Conservation (phyloP, 2,329 filamentous ascomycete genomes). For the Fusarium sp. region DNA sequence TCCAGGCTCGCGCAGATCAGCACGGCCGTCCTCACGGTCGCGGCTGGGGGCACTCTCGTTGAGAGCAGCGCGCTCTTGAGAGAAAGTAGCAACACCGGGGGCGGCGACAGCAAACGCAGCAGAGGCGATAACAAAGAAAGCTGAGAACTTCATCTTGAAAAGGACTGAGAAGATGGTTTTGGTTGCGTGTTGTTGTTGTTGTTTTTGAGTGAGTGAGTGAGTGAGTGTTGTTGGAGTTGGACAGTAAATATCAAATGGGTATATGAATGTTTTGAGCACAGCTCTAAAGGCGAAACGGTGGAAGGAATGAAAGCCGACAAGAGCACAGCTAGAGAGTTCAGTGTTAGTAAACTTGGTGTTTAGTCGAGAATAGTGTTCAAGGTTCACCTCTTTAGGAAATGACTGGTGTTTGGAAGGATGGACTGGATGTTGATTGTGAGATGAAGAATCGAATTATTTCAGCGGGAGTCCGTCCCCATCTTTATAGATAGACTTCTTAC, state of each 20-base stretch:
- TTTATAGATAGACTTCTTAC: conserved; percentile 10
- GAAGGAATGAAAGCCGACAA: conserved; percentile 31
- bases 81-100: conserved; percentile 50
- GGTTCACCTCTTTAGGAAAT: conserved; percentile 34
- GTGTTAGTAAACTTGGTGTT: neutral
- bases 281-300: conserved; percentile 22
- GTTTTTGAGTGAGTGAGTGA: neutral
- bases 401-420: conserved; percentile 26
- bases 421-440: conserved; percentile 5
- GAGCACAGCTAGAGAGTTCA: conserved; percentile 28
- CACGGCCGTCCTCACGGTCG: conserved; percentile 1
- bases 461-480: neutral
- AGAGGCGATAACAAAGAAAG: conserved; percentile 56
- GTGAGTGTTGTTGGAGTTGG: conserved; percentile 7
- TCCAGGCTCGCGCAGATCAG: neutral
- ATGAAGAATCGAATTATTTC: neutral
- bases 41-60: conserved; percentile 16
- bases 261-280: conserved; percentile 34
- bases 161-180: neutral
- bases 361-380: neutral
- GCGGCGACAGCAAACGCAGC: conserved; percentile 57
- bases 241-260: conserved; percentile 20
- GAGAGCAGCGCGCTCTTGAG: conserved; percentile 1
- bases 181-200: neutral
- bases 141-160: conserved; percentile 61